phyloP scores from a whole-genome alignment of 768 basidiomycete genomes.

The Trametes villosa region DNA sequence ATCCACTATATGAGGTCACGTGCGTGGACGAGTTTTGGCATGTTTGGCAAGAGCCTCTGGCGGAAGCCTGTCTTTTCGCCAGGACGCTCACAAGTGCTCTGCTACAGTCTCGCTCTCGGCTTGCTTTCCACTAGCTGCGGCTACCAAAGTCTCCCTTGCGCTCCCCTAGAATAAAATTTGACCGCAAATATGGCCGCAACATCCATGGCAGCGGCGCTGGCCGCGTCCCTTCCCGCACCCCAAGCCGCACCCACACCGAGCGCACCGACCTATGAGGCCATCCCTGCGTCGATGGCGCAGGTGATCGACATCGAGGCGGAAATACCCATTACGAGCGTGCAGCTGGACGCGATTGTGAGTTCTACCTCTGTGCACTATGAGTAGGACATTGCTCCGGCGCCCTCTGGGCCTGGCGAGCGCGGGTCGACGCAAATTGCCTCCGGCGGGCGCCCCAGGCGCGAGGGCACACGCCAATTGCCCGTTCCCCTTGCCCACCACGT shows the following conservation, averaged over 20 bases:
- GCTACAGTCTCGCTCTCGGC: not conserved
- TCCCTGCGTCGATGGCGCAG: conserved; percentile 92
- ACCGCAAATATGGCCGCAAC: conserved; percentile 37
- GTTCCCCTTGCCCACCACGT: not conserved
- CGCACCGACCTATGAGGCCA: conserved; percentile 78
- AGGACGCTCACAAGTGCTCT: not conserved
- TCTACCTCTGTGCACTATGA: not conserved
- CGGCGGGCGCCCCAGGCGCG: conserved; percentile 14
- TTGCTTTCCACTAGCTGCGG: not conserved
- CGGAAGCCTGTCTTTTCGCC: conserved; percentile 16
- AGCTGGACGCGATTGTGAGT: conserved; percentile 86
- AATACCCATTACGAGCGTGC: conserved; percentile 77
- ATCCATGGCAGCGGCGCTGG: conserved; percentile 93
- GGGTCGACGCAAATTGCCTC: conserved; percentile 8
- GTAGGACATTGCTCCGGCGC: not conserved
- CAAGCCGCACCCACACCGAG: conserved; percentile 61
- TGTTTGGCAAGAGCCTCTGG: conserved; percentile 26
- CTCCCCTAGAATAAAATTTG: conserved; percentile 3
- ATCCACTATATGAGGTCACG: conserved; percentile 9
- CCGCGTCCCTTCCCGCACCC: conserved; percentile 78
- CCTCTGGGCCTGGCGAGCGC: conserved; percentile 7
- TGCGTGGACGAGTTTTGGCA: conserved; percentile 23
- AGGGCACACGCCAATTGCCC: conserved; percentile 8
- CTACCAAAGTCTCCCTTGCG: not conserved
- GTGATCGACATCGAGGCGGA: conserved; percentile 93